A percentile compares a stretch with the other conserved stretches of the same genome.
Evolutionary conservation across 352 stramenopile species (phyloP).

Genomic region (Phytophthora boehmeriae): DNA sequence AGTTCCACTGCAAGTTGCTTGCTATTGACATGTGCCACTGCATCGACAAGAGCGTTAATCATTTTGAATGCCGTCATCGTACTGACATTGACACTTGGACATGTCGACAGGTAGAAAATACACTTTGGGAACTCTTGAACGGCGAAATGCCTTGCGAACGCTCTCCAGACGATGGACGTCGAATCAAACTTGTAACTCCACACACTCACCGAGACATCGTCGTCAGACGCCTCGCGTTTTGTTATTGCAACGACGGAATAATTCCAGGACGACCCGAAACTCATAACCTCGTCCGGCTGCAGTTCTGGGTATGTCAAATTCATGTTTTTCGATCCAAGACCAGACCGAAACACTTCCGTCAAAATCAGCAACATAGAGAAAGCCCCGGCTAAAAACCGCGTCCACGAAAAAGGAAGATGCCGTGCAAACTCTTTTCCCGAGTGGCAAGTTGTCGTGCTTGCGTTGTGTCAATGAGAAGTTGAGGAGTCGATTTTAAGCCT

Average conservation of each 20-base stretch:
- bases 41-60: slow-evolving; percentile 22
- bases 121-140: slow-evolving; percentile 20
- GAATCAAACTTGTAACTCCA: slow-evolving; percentile 43
- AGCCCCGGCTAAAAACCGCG: slow-evolving; percentile 5
- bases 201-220: slow-evolving; percentile 6
- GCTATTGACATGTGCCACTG: neutral
- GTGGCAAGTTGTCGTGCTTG: slow-evolving; percentile 2
- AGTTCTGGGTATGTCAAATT: slow-evolving; percentile 5
- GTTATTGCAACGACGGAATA: slow-evolving; percentile 11
- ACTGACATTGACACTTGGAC: slow-evolving; percentile 4
- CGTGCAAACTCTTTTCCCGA: slow-evolving; percentile 13
- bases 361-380: slow-evolving; percentile 20
- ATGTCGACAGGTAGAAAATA: slow-evolving; percentile 16
- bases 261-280: slow-evolving; percentile 20
- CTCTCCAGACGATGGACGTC: slow-evolving; percentile 21
- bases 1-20: neutral
- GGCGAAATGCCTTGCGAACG: slow-evolving; percentile 18
- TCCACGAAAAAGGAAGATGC: slow-evolving; percentile 13
- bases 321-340: slow-evolving; percentile 8
- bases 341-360: slow-evolving; percentile 24
- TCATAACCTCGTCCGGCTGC: slow-evolving; percentile 22
- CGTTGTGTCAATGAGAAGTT: slow-evolving; percentile 10
- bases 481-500: neutral
- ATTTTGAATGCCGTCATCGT: slow-evolving; percentile 21
- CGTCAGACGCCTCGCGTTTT: neutral